phyloP scores from a whole-genome alignment of 257 asterid species.

The Solanum habrochaites region DNA sequence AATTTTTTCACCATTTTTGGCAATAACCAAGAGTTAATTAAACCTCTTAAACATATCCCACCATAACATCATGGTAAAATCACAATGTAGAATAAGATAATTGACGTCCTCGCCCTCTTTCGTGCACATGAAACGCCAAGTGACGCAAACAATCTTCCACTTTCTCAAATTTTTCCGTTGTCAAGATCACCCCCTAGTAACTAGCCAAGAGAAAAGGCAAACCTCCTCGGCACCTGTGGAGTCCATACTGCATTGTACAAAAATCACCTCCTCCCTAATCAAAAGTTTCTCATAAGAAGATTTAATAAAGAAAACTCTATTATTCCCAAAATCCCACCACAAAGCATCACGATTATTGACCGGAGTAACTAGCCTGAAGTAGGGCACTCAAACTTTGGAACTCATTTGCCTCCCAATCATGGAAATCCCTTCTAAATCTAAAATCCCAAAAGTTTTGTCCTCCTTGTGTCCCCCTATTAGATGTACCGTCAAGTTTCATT shows the following conservation, averaged over 20 bases:
- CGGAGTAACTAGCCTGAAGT: neutral
- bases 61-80: neutral
- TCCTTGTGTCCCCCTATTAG: neutral
- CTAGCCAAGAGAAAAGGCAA: neutral
- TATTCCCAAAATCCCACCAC: neutral
- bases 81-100: neutral
- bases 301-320: neutral
- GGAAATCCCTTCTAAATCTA: neutral
- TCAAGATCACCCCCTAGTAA: neutral
- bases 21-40: neutral
- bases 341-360: neutral
- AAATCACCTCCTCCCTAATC: neutral
- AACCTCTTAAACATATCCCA: neutral
- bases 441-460: neutral
- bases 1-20: neutral
- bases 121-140: neutral
- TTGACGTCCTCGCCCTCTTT: neutral
- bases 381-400: neutral
- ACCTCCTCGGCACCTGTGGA: neutral
- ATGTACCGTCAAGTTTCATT: neutral
- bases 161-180: neutral
- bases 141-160: neutral
- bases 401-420: neutral
- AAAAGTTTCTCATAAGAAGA: neutral
- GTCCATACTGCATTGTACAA: neutral